Conservation (phyloP, 1,284 basidiomycete genomes). For the Pseudomicrostroma phylloplanum region DNA sequence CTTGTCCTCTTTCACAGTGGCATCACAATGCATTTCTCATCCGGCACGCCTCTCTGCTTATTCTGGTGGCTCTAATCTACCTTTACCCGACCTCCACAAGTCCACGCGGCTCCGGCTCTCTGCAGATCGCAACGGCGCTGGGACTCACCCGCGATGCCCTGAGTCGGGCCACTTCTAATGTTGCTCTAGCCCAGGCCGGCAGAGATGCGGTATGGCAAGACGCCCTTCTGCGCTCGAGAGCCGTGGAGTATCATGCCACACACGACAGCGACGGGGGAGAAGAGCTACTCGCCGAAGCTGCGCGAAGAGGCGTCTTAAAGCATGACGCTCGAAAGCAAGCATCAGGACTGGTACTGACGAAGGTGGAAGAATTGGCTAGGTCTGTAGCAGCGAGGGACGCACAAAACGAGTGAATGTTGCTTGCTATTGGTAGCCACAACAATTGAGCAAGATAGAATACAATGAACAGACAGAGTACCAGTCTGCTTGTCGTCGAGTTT, state of each 20-base stretch:
- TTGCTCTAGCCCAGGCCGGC: background rate
- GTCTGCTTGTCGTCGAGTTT: no score
- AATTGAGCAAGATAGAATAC: no score
- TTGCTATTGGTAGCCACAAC: no score
- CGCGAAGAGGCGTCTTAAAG: background rate
- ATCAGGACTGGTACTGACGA: no score
- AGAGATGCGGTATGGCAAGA: conserved; percentile 2
- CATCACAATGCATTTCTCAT: background rate
- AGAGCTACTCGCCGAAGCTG: background rate
- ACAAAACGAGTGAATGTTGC: no score
- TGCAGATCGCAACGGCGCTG: background rate
- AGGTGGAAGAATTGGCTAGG: no score
- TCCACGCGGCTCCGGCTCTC: background rate
- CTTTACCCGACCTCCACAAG: background rate
- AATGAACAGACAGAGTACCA: no score
- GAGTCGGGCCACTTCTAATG: background rate
- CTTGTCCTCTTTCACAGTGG: background rate
- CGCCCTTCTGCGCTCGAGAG: background rate
- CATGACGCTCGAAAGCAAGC: no score
- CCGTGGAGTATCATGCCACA: background rate
- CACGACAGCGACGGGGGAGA: background rate
- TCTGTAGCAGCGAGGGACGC: no score
- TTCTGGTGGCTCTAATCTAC: background rate
- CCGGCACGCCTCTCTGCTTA: background rate
- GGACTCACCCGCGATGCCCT: background rate